Conservation (phyloP, 2,329 filamentous ascomycete genomes). For the Sclerotinia spermophila region DNA sequence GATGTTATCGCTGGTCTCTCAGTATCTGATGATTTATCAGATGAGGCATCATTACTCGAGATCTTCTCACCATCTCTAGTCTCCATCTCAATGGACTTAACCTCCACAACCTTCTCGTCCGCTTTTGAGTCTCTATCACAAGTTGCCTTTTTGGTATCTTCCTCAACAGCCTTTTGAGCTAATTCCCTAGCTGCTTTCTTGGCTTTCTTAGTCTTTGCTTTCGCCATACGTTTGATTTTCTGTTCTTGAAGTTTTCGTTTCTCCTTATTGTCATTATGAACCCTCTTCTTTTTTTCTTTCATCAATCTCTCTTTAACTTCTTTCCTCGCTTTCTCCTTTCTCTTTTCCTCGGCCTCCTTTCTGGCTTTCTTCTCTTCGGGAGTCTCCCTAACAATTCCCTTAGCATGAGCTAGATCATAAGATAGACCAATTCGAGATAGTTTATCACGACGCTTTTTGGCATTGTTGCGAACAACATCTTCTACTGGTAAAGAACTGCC, state of each 20-base stretch:
- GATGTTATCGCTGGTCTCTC: background rate
- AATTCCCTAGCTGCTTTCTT: slow-evolving; percentile 20
- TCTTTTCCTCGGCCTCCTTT: slow-evolving; percentile 45
- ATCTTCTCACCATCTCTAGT: slow-evolving; percentile 15
- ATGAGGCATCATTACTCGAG: background rate
- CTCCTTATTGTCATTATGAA: slow-evolving; percentile 21
- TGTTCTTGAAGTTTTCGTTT: slow-evolving; percentile 19
- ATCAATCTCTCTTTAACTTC: slow-evolving; percentile 38
- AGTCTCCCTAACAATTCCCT: slow-evolving; percentile 49
- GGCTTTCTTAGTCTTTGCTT: slow-evolving; percentile 22
- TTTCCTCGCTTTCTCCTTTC: slow-evolving; percentile 39
- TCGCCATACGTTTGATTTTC: slow-evolving; percentile 19
- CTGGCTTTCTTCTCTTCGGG: slow-evolving; percentile 42
- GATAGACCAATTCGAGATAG: slow-evolving; percentile 56
- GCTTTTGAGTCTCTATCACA: slow-evolving; percentile 7
- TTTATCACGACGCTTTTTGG: slow-evolving; percentile 47
- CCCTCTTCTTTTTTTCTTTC: slow-evolving; percentile 33
- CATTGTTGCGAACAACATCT: slow-evolving; percentile 42
- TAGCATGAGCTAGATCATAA: slow-evolving; percentile 59
- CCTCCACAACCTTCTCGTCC: slow-evolving; percentile 3
- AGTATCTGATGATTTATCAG: background rate
- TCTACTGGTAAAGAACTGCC: slow-evolving; percentile 42
- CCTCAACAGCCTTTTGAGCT: slow-evolving; percentile 21
- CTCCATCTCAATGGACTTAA: background rate
- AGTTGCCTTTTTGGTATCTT: slow-evolving; percentile 12